Evolutionary conservation across 129 eudicot genomes (phyloP).

Genomic region (Deinandra increscens): DNA sequence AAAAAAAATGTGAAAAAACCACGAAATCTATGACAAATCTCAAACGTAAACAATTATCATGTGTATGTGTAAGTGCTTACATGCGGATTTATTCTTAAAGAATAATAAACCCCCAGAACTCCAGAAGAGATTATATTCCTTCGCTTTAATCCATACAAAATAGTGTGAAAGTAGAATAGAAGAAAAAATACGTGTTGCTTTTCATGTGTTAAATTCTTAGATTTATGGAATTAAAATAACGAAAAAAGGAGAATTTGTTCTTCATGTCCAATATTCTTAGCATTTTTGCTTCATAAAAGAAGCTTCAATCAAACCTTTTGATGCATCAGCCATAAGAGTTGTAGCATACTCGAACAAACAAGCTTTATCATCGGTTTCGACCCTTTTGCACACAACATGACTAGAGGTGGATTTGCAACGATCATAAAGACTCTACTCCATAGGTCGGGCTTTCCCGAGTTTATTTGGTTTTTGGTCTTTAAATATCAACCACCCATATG

Average conservation of each 20-base stretch:
- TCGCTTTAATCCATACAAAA: constrained; percentile 17
- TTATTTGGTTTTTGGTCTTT: neutral
- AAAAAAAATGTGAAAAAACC: no score
- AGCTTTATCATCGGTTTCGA: constrained; percentile 8
- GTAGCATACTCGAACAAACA: constrained; percentile 4
- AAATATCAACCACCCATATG: neutral
- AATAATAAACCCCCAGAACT: neutral
- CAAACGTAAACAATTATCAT: no score
- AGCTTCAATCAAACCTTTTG: neutral
- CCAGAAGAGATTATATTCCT: constrained; percentile 18
- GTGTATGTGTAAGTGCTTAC: neutral
- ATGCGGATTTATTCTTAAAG: neutral
- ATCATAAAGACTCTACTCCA: constrained; percentile 11
- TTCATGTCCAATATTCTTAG: neutral
- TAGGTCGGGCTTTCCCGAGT: neutral
- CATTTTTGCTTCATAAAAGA: constrained; percentile 11
- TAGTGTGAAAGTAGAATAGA: constrained; percentile 3
- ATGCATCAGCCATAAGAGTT: constrained; percentile 18
- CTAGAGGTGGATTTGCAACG: constrained; percentile 24
- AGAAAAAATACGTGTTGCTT: constrained; percentile 18
- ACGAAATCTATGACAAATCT: no score
- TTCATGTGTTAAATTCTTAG: constrained; percentile 27
- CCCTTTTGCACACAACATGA: constrained; percentile 8
- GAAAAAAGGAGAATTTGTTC: constrained; percentile 28
- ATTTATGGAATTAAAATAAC: constrained; percentile 12